Evolutionary conservation across 495 filamentous ascomycete genomes (phyloP), one percentile per base, ranked within the genome.

Genomic region (Penicillium robsamsonii): DNA sequence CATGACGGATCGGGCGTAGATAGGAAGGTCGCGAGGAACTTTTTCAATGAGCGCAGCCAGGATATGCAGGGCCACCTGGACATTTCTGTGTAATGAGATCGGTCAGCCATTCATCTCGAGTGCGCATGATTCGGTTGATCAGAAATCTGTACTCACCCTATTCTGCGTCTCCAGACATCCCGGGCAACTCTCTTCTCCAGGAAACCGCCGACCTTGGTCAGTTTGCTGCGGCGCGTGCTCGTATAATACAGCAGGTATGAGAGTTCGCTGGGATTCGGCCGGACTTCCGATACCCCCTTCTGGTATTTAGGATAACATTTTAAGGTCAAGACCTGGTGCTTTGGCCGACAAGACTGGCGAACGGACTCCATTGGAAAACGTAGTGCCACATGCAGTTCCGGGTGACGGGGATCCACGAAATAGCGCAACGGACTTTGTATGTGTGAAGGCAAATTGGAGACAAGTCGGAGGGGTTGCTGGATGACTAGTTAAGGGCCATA

Each of bases 221-320:
- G 81, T 81, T 96, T 97, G 72, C 88, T 92, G 55, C 90, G 83
- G 50, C 92, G 88, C 60, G 92, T 94, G 69, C 90, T 92, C 41
- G 88, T 90, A 80, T 97, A 96, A 80, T 93, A 97, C 27, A 96
- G 84, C 49, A 97, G 82, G 68, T 97, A 97, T 68, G 90, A 95
- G 41, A 97, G 84, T 76, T 97, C 92, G 72, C 89, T 94, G 43
- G 89, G 87, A 68, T 97, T 97, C 9, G 92, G 91, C 71, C 91
- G 93, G 55, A 96, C 89, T 59, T 95, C 90, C 66, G 87, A 82
- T 45, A 89, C 89, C 56, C 88, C 90, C 73, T 96, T 96, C 52
- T 90, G 87, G 53, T 89, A 92, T 59, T 83, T 84, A 30, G 92
- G 92, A 73, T 95, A 97, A 77, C 92, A 97, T 71, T 96, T 96